Conservation (phyloP, 2,329 filamentous ascomycete genomes). For the Pestalotiopsis sp. region DNA sequence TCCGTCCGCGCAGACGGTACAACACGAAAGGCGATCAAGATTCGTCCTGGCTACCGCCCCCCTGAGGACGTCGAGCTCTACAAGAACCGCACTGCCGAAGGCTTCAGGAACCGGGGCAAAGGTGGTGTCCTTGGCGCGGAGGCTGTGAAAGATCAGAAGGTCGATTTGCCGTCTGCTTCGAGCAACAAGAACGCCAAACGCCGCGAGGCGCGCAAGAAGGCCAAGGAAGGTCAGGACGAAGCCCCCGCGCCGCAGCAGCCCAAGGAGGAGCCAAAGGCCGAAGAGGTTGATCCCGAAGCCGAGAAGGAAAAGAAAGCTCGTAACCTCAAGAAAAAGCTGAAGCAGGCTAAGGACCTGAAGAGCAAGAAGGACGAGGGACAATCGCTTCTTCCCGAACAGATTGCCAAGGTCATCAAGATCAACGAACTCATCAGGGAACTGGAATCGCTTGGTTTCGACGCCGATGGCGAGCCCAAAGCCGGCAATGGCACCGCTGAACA, state of each 20-base stretch:
- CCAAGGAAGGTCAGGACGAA: constrained; percentile 62
- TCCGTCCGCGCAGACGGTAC: constrained; percentile 86
- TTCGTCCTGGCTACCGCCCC: constrained; percentile 89
- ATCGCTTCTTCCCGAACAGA: constrained; percentile 85
- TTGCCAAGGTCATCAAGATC: constrained; percentile 97
- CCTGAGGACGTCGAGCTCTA: constrained; percentile 96
- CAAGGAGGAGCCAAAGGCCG: constrained; percentile 33
- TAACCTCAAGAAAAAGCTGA: constrained; percentile 90
- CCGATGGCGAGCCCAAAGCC: constrained; percentile 66
- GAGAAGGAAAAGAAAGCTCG: constrained; percentile 93
- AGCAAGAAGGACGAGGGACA: constrained; percentile 89
- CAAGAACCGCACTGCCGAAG: constrained; percentile 87
- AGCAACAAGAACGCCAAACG: constrained; percentile 88
- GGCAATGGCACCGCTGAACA: neutral
- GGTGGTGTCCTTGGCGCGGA: constrained; percentile 77
- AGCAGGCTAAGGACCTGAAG: constrained; percentile 88
- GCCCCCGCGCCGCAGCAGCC: constrained; percentile 45
- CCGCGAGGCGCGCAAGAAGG: constrained; percentile 58
- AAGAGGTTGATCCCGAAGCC: constrained; percentile 65
- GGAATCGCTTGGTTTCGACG: constrained; percentile 80
- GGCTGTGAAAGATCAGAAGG: constrained; percentile 52
- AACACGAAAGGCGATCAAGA: constrained; percentile 90
- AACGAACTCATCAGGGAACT: constrained; percentile 90
- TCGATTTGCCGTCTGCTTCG: constrained; percentile 46
- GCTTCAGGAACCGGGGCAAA: constrained; percentile 74